Conservation (phyloP, 805 yeast genomes). For the Yarrowia deformans region DNA sequence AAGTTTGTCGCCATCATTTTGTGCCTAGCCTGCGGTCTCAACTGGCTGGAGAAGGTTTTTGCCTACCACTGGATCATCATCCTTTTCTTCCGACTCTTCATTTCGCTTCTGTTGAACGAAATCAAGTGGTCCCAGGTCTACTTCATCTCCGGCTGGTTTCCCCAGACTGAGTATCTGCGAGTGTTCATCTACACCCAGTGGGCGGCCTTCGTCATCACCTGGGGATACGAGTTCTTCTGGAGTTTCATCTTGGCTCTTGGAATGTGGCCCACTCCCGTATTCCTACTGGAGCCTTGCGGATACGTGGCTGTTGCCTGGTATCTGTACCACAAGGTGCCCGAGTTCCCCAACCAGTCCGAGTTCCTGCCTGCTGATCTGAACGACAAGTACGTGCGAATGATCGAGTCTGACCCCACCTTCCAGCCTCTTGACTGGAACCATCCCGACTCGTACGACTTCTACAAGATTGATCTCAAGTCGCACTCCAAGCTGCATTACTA, state of each 20-base stretch:
- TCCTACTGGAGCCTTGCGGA: constrained; percentile 24
- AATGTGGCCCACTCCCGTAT: constrained; percentile 29
- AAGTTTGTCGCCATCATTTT: constrained; percentile 34
- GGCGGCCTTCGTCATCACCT: constrained; percentile 23
- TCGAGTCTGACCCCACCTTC: constrained; percentile 31
- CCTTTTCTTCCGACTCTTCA: constrained; percentile 22
- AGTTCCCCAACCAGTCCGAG: constrained; percentile 30
- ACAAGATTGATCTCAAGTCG: constrained; percentile 27
- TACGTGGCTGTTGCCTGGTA: constrained; percentile 35
- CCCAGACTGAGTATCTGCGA: constrained; percentile 13
- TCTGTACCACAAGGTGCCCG: constrained; percentile 35
- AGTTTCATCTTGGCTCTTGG: constrained; percentile 15
- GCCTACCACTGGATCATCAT: constrained; percentile 32
- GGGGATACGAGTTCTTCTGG: constrained; percentile 33
- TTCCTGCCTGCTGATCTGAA: constrained; percentile 21
- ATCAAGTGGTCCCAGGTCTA: constrained; percentile 39
- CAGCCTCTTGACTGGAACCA: constrained; percentile 39
- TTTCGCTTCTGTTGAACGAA: constrained; percentile 22
- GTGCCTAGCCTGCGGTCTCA: constrained; percentile 16
- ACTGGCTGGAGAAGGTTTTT: constrained; percentile 34
- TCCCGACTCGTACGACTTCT: constrained; percentile 26
- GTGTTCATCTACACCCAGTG: constrained; percentile 34
- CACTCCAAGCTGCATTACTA: constrained; percentile 21
- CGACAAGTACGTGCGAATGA: constrained; percentile 28
- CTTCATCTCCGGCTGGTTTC: constrained; percentile 35